phyloP scores from a whole-genome alignment of 2,329 filamentous ascomycete genomes.

The Teratosphaeria pseudoeucalypti region DNA sequence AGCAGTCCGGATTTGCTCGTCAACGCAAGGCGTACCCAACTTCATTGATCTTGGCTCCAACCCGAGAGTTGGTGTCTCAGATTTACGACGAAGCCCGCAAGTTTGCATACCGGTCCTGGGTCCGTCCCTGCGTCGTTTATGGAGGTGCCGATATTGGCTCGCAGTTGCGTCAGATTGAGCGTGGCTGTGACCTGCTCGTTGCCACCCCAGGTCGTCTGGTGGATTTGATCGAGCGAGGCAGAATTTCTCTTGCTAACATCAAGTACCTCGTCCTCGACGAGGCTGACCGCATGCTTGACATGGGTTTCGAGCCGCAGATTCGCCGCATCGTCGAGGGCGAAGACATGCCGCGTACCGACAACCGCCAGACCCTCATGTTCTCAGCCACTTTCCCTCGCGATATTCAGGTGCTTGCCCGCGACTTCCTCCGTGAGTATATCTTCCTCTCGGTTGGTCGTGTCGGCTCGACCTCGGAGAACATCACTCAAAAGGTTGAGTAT shows the following conservation, averaged over 20 bases:
- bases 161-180: constrained; percentile 96
- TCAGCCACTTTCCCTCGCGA: constrained; percentile 98
- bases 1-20: constrained; percentile 68
- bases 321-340: constrained; percentile 96
- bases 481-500: constrained; percentile 97
- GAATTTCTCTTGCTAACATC: constrained; percentile 96
- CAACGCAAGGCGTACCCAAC: constrained; percentile 98
- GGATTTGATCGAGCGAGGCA: constrained; percentile 95
- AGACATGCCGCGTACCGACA: constrained; percentile 79
- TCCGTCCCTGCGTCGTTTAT: constrained; percentile 95
- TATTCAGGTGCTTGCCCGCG: constrained; percentile 96
- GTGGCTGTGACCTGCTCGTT: constrained; percentile 90
- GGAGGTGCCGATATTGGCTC: constrained; percentile 98
- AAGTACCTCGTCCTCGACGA: constrained; percentile 98
- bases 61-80: constrained; percentile 95
- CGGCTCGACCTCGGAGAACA: constrained; percentile 99
- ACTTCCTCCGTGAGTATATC: constrained; percentile 98
- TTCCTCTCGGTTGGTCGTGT: constrained; percentile 98
- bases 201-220: constrained; percentile 95
- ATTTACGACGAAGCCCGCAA: constrained; percentile 97
- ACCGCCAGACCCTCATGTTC: constrained; percentile 98
- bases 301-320: constrained; percentile 99
- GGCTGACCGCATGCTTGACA: constrained; percentile 99
- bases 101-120: constrained; percentile 98
- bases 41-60: constrained; percentile 88